Evolutionary conservation across 495 filamentous ascomycete species (phyloP).

Genomic region (Parmelia sp.): DNA sequence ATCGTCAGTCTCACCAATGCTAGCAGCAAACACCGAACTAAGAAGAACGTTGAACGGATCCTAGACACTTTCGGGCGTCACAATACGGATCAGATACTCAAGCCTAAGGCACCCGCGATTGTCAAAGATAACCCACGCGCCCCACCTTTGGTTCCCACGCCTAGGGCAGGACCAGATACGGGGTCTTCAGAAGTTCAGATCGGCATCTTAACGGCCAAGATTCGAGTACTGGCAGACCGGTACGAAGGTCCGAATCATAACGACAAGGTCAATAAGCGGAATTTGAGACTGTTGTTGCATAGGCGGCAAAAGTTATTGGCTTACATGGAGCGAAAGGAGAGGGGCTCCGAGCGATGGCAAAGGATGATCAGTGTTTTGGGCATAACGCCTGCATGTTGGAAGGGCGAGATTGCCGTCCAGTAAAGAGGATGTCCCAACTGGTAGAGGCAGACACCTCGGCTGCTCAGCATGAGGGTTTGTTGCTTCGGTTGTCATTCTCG

Average conservation of each 20-base stretch:
- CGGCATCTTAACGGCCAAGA: conserved; percentile 94
- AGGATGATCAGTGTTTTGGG: conserved; percentile 75
- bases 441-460: background rate
- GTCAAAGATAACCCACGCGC: conserved; percentile 12
- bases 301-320: conserved; percentile 77
- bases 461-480: background rate
- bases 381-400: conserved; percentile 78
- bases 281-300: conserved; percentile 78
- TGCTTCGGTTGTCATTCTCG: background rate
- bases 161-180: conserved; percentile 80
- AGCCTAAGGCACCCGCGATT: conserved; percentile 45
- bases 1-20: conserved; percentile 71
- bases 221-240: conserved; percentile 65
- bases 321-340: conserved; percentile 83
- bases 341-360: conserved; percentile 83
- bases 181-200: conserved; percentile 94
- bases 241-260: conserved; percentile 48
- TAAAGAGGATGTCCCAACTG: background rate
- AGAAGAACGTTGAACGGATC: conserved; percentile 74
- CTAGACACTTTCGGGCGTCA: conserved; percentile 87
- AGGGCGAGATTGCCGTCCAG: conserved; percentile 60
- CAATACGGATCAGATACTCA: conserved; percentile 67
- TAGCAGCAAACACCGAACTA: conserved; percentile 64
- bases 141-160: conserved; percentile 42
- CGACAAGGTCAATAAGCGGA: conserved; percentile 92